Evolutionary conservation across 176 grass and related monocot species (phyloP).

Genomic region (Rhipidocladum racemiflorum): DNA sequence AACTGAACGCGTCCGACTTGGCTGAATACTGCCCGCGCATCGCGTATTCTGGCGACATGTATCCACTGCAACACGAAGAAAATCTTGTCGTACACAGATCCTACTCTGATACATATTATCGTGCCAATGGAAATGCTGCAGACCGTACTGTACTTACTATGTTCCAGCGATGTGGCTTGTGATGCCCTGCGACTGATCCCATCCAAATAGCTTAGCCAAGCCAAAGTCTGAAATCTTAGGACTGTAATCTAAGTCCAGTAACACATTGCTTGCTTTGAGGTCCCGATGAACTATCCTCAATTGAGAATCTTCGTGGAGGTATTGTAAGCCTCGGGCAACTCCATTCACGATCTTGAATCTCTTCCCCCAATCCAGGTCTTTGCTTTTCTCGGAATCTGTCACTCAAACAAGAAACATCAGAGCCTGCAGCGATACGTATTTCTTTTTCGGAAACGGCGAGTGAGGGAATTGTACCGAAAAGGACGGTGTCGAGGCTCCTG

Average conservation of each 20-base stretch:
- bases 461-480: slow-evolving; percentile 35
- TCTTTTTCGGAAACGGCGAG: neutral
- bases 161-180: slow-evolving; percentile 56
- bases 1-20: slow-evolving; percentile 59
- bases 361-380: slow-evolving; percentile 35
- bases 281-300: slow-evolving; percentile 53
- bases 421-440: neutral
- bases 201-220: slow-evolving; percentile 38
- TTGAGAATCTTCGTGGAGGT: slow-evolving; percentile 69
- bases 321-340: slow-evolving; percentile 58
- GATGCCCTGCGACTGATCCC: slow-evolving; percentile 39
- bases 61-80: neutral
- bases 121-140: neutral
- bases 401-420: neutral
- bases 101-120: neutral
- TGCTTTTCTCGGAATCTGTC: slow-evolving; percentile 35
- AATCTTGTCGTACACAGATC: neutral
- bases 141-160: slow-evolving; percentile 47
- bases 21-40: slow-evolving; percentile 53
- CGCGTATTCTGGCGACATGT: slow-evolving; percentile 26
- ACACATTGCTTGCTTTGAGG: slow-evolving; percentile 40
- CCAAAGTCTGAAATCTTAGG: slow-evolving; percentile 77
- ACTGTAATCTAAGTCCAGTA: slow-evolving; percentile 35
- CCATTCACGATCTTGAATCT: slow-evolving; percentile 13
- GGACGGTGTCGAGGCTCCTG: slow-evolving; percentile 52